Base-by-base conservation (phyloP, 257 asterid genomes). In the Echites panduratus region DNA sequence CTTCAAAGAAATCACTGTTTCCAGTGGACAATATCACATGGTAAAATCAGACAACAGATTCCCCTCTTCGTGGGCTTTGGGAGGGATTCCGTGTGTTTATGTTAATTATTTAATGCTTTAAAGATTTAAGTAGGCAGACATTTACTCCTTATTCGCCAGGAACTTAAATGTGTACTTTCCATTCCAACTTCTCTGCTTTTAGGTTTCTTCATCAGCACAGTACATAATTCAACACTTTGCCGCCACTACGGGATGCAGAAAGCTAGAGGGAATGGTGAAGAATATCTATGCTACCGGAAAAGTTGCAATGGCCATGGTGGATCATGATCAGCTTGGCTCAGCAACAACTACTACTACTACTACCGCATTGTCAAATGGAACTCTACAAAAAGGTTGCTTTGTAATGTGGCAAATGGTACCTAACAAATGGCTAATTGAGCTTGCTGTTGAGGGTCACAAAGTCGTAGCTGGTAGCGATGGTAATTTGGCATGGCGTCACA, bases 371-470 rank as follows among this genome's bases (percentile, higher is more conserved):
- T 43, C 84, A 2, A 56, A 78, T 58, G 61, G 72, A 27, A 70
- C 70, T 26, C 49, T 87, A 4, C 90, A 87, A 27, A 88, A 86
- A 77, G 96, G 97, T 19, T 92, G 96, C 76, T 92, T 92, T 68
- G 92, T 92, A 9, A 84, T 89, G 79, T 89, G 96, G 97, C 96
- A 92, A 82, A 92, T 92, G 97, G 76, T 81, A 43, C 96, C 96
- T 61, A 61, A 83, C 76, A 88, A 83, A 78, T 92, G 96, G 97
- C 76, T 85, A 68, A 88, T 92, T 70, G 97, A 92, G 86, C 83
- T 88, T 0, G 87, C 81, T 61, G 93, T 89, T 19, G 88, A 79
- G 50, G 93, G 90, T 56, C 96, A 89, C 70, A 92, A 92, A 79
- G 83, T 92, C 9, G 90, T 87, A 7, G 97, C 96, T 0, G 96